Percentiles rank a stretch among this genome's conserved stretches.
Evolutionary conservation across 140 eudicot species (phyloP).

Genomic region (Flaveria floridana): DNA sequence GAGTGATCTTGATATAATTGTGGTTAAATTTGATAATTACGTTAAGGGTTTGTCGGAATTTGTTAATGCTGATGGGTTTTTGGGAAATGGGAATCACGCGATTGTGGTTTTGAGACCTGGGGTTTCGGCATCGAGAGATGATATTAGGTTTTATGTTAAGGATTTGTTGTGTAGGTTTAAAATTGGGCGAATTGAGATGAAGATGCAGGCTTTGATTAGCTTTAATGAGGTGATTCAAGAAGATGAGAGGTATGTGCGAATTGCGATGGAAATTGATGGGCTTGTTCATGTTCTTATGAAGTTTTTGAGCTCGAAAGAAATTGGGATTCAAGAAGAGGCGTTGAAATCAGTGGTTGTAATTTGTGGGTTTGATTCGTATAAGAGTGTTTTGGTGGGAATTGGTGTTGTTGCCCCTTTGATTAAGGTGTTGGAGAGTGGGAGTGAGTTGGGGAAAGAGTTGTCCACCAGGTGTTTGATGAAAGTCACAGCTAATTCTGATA

Average conservation of each 20-base stretch:
- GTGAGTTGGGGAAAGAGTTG: slow-evolving; percentile 52
- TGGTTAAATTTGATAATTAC: slow-evolving; percentile 47
- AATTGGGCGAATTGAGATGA: slow-evolving; percentile 69
- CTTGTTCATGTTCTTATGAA: slow-evolving; percentile 44
- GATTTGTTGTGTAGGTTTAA: slow-evolving; percentile 74
- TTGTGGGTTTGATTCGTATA: slow-evolving; percentile 50
- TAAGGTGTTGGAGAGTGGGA: slow-evolving; percentile 65
- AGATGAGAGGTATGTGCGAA: slow-evolving; percentile 63
- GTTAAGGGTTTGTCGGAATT: slow-evolving; percentile 40
- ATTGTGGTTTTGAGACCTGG: slow-evolving; percentile 73
- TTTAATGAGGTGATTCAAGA: slow-evolving; percentile 57
- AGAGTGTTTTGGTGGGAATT: slow-evolving; percentile 40
- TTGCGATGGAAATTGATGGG: slow-evolving; percentile 55
- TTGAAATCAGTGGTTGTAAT: slow-evolving; percentile 48
- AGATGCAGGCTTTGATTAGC: slow-evolving; percentile 57
- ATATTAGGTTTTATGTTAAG: slow-evolving; percentile 62
- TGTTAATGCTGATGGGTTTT: slow-evolving; percentile 45
- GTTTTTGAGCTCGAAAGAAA: slow-evolving; percentile 56
- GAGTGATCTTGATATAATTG: slow-evolving; percentile 70
- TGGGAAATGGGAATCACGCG: slow-evolving; percentile 44
- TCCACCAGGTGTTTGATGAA: slow-evolving; percentile 67
- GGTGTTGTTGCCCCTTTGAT: slow-evolving; percentile 68
- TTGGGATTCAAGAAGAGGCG: slow-evolving; percentile 63
- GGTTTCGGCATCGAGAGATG: slow-evolving; percentile 56
- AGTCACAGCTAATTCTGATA: slow-evolving; percentile 67